phyloP scores from a whole-genome alignment of 495 filamentous ascomycete species.

The Apiosordaria backusii region DNA sequence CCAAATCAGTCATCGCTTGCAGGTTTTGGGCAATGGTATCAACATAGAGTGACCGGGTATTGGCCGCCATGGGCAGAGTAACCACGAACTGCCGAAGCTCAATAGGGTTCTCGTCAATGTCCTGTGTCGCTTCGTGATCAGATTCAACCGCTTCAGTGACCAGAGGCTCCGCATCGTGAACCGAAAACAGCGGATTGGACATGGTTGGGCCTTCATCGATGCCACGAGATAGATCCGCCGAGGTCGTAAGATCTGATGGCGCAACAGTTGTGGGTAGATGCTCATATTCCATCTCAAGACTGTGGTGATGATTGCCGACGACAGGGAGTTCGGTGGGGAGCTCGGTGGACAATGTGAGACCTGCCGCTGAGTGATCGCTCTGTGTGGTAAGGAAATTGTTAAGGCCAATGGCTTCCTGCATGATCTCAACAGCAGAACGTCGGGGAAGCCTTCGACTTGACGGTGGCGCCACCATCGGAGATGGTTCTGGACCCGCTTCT shows the following conservation, averaged over 20 bases:
- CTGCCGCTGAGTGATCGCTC: background rate
- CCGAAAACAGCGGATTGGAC: background rate
- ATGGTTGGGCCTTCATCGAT: background rate
- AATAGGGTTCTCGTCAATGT: background rate
- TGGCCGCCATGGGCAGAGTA: constrained; percentile 42
- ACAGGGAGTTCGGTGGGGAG: constrained; percentile 2
- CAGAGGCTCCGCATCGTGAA: constrained; percentile 5
- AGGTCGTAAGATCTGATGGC: constrained; percentile 4
- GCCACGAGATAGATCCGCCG: background rate
- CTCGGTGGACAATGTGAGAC: background rate
- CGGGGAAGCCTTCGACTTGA: background rate
- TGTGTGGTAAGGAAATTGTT: background rate
- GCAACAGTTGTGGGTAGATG: constrained; percentile 5
- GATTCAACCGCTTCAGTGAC: background rate
- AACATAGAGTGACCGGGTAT: constrained; percentile 38
- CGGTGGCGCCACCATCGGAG: background rate
- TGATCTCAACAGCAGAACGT: background rate
- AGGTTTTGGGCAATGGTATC: constrained; percentile 36
- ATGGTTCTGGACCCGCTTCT: background rate
- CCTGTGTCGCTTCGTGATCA: constrained; percentile 13
- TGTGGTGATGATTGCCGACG: background rate
- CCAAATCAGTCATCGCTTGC: constrained; percentile 34
- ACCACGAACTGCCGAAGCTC: constrained; percentile 31
- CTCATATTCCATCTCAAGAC: background rate
- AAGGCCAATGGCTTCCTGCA: background rate